Evolutionary conservation across 164 flowering plant species (phyloP).

Genomic region (Liquidambar formosana): DNA sequence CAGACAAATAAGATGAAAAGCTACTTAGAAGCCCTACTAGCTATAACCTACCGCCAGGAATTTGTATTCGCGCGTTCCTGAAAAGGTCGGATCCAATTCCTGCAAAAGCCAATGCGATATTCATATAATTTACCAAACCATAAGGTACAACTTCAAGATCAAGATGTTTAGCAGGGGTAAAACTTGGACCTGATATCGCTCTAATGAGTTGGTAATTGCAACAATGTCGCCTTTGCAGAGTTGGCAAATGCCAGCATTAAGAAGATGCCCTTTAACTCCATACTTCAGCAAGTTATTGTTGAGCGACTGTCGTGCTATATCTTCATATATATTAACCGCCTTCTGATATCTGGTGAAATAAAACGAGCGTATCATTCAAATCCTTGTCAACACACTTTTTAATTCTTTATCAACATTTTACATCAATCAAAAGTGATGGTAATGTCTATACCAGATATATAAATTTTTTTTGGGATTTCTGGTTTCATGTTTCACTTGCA

Average conservation of each 20-base stretch:
- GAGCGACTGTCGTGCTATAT: conserved; percentile 67
- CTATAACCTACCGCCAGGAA: conserved; percentile 57
- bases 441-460: not conserved
- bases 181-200: conserved; percentile 68
- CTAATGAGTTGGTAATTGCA: conserved; percentile 77
- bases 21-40: not conserved
- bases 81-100: conserved; percentile 92
- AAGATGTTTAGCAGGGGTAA: not conserved
- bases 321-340: conserved; percentile 79
- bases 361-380: not conserved
- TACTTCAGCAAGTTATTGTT: conserved; percentile 81
- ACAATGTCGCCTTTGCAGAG: conserved; percentile 84
- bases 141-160: too few relatives aligned
- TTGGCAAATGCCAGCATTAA: conserved; percentile 93
- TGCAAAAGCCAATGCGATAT: conserved; percentile 33
- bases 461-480: not conserved
- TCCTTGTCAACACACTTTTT: not conserved
- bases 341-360: conserved; percentile 44
- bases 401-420: not conserved
- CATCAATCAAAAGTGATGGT: not conserved
- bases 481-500: not conserved
- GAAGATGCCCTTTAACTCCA: conserved; percentile 79
- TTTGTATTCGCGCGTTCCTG: conserved; percentile 79
- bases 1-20: too few relatives aligned
- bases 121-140: not conserved